Conservation (phyloP, 345 rosid species). For the Lepidium sativum region DNA sequence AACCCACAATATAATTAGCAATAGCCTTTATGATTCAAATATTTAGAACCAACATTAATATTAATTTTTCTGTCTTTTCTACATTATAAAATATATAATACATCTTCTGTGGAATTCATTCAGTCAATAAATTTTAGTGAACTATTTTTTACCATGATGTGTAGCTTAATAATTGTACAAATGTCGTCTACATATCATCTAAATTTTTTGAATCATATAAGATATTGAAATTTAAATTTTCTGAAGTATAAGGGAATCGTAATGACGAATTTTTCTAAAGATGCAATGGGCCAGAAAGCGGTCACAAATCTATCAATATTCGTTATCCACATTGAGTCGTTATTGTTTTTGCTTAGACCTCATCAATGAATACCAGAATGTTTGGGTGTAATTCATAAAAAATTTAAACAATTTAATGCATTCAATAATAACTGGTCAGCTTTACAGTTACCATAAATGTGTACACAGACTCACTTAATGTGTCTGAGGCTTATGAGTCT, state of each 20-base stretch:
- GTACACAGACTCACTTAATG: conserved; percentile 24
- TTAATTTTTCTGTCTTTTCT: no score
- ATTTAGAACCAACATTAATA: no score
- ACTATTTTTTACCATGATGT: no score
- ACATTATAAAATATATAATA: no score
- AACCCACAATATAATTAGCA: no score
- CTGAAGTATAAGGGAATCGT: no score
- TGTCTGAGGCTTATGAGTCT: conserved; percentile 12
- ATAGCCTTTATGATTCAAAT: no score
- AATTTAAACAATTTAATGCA: conserved; percentile 10
- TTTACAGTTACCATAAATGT: conserved; percentile 29
- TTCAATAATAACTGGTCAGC: conserved; percentile 13
- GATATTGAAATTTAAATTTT: neutral
- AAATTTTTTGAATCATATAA: neutral
- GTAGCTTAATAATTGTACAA: no score
- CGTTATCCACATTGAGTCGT: neutral
- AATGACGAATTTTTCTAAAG: no score
- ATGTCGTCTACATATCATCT: neutral
- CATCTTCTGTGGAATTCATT: no score
- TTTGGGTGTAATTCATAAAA: conserved; percentile 15
- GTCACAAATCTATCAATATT: neutral
- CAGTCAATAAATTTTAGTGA: no score
- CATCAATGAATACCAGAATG: conserved; percentile 4
- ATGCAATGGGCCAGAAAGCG: neutral
- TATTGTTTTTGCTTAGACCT: neutral